These are phyloP conservation scores for Hortaea werneckii DNA, from an alignment of 2,329 filamentous ascomycete species.

Conservation along the genomic window DNA sequence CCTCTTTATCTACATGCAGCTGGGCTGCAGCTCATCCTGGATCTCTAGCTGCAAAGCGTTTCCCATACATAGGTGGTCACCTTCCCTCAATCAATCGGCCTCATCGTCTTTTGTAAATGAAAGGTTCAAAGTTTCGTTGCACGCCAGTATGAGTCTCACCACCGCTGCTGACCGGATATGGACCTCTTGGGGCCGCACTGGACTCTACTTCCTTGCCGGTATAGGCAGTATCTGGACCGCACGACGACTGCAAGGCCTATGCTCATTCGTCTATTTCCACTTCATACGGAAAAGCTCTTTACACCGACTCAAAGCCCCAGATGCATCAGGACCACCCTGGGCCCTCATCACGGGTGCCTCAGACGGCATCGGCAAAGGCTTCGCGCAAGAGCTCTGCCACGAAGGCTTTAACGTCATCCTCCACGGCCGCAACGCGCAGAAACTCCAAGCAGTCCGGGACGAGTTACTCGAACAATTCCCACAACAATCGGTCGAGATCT, in stretches of 20 bases:
- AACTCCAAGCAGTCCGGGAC: conserved; percentile 32
- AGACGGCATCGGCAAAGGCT: conserved; percentile 42
- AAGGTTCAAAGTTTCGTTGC: no score
- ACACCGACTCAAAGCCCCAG: conserved; percentile 12
- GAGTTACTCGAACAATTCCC: conserved; percentile 33
- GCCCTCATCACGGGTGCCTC: conserved; percentile 43
- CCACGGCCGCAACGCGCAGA: conserved; percentile 41
- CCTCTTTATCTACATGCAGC: no score
- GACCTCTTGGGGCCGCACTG: no score
- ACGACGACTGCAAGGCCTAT: conserved; percentile 12
- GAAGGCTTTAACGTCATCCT: conserved; percentile 45
- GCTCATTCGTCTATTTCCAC: conserved; percentile 15
- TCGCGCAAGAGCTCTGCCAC: conserved; percentile 38
- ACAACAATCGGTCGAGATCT: conserved; percentile 25
- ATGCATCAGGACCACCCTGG: conserved; percentile 21
- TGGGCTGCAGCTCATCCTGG: no score
- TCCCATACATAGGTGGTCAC: no score
- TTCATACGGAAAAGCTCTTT: conserved; percentile 16
- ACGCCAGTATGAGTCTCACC: no score
- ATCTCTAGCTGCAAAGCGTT: no score
- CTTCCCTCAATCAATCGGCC: no score
- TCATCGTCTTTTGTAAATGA: no score
- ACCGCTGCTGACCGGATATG: no score
- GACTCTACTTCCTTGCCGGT: no score
- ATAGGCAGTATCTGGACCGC: conserved; percentile 12